A percentile compares a stretch with the other conserved stretches of the same genome.
phyloP scores from a whole-genome alignment of 768 basidiomycete species.

The Boletus eberwhitei region DNA sequence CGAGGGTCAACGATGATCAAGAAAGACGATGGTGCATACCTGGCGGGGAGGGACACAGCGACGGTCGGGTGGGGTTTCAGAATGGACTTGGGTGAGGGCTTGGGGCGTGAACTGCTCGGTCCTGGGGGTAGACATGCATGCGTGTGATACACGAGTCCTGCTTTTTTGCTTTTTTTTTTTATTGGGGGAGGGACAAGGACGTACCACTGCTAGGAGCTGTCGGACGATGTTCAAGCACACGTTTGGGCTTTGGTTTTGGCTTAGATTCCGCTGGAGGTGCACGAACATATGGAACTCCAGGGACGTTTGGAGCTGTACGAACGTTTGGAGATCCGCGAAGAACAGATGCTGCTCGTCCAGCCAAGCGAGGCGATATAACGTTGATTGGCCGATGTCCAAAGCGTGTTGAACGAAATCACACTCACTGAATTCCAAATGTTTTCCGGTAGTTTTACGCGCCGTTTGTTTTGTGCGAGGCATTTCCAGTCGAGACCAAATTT shows the following conservation, averaged over 20 bases:
- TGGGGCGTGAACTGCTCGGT: background rate
- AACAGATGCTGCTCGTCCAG: constrained; percentile 1
- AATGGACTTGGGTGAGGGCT: background rate
- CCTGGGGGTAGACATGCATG: background rate
- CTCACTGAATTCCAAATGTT: constrained; percentile 7
- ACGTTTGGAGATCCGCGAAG: background rate
- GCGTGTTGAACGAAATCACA: background rate
- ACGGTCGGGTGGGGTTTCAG: background rate
- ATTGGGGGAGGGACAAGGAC: background rate
- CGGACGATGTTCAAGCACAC: background rate
- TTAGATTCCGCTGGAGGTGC: background rate
- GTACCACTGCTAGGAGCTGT: background rate
- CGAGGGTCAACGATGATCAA: background rate
- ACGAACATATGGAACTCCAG: no score
- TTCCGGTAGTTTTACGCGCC: constrained; percentile 20
- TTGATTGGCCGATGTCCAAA: background rate
- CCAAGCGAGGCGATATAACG: background rate
- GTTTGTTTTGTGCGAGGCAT: constrained; percentile 17
- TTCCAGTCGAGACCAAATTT: background rate
- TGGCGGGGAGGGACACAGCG: background rate
- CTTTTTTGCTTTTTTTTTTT: background rate
- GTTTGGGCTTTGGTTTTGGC: background rate
- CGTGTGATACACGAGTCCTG: background rate
- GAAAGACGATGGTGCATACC: constrained; percentile 5
- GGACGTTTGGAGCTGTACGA: no score